Evolutionary conservation across 768 basidiomycete genomes (phyloP).

Genomic region (Lentinus brumalis): DNA sequence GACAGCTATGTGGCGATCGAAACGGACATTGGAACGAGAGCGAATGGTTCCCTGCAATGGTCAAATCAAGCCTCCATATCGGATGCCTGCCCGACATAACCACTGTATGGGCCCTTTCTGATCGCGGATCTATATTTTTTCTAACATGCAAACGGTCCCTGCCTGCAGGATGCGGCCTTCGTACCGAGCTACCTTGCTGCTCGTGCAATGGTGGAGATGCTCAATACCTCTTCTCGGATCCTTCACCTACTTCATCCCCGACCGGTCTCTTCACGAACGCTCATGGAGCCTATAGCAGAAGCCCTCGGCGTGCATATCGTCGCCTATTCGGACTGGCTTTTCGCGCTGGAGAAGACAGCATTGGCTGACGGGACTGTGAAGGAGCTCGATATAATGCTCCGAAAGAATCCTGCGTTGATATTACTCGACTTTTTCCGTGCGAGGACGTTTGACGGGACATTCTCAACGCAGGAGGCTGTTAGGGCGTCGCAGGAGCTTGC

Average conservation of each 20-base stretch:
- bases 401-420: constrained; percentile 23
- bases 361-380: neutral
- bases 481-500: constrained; percentile 4
- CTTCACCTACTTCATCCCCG: constrained; percentile 45
- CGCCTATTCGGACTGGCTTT: constrained; percentile 29
- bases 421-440: constrained; percentile 25
- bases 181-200: constrained; percentile 43
- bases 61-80: constrained; percentile 25
- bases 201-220: constrained; percentile 33
- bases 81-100: neutral
- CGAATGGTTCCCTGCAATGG: constrained; percentile 41
- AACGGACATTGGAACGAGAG: constrained; percentile 43
- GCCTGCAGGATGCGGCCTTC: constrained; percentile 2
- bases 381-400: constrained; percentile 15
- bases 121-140: no score
- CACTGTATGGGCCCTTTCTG: no score
- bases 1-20: constrained; percentile 38
- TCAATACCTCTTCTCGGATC: constrained; percentile 18
- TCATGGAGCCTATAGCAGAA: constrained; percentile 3
- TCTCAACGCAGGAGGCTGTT: constrained; percentile 17
- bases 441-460: constrained; percentile 5
- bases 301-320: constrained; percentile 25
- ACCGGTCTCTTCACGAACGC: constrained; percentile 32
- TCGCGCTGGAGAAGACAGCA: constrained; percentile 13
- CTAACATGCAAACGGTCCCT: neutral